A percentile compares a stretch with the other conserved stretches of the same genome.
These are phyloP conservation scores for Pseudozyma sp. DNA, from an alignment of 1,284 basidiomycete species.

Conservation along the genomic window DNA sequence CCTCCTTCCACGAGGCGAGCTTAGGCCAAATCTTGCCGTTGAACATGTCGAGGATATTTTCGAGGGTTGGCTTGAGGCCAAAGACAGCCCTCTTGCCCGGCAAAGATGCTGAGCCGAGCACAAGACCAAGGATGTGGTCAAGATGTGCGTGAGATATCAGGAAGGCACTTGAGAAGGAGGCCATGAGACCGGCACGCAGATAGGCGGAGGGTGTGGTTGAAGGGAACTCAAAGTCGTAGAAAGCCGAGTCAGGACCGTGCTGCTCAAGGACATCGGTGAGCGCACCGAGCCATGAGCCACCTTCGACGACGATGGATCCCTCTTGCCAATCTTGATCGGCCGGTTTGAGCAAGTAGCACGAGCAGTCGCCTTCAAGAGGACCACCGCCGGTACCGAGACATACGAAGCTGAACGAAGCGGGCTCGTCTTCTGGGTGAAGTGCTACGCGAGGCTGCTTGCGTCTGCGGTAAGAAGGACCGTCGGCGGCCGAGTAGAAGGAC, in stretches of 20 bases:
- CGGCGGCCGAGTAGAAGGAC: constrained; percentile 45
- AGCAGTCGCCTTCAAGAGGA: constrained; percentile 69
- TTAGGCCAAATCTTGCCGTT: constrained; percentile 83
- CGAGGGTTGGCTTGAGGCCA: constrained; percentile 75
- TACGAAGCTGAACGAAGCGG: constrained; percentile 61
- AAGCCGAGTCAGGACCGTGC: constrained; percentile 55
- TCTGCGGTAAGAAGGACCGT: constrained; percentile 25
- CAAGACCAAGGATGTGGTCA: constrained; percentile 81
- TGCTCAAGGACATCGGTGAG: constrained; percentile 59
- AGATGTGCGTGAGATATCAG: constrained; percentile 84
- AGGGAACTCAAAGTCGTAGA: constrained; percentile 59
- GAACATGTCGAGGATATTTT: constrained; percentile 80
- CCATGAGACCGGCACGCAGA: constrained; percentile 59
- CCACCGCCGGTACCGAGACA: constrained; percentile 71
- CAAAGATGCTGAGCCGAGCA: constrained; percentile 80
- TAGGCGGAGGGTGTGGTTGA: constrained; percentile 42
- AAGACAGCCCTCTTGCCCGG: constrained; percentile 78
- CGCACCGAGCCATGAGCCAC: constrained; percentile 66
- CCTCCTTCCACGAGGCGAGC: constrained; percentile 79
- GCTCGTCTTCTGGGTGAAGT: constrained; percentile 40
- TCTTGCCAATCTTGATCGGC: constrained; percentile 63
- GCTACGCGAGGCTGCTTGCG: constrained; percentile 42
- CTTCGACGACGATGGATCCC: constrained; percentile 68
- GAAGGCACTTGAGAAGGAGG: constrained; percentile 56
- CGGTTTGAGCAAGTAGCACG: constrained; percentile 70